These are phyloP conservation scores for Scutellaria barbata DNA, from an alignment of 257 asterid species.

Conservation along the genomic window DNA sequence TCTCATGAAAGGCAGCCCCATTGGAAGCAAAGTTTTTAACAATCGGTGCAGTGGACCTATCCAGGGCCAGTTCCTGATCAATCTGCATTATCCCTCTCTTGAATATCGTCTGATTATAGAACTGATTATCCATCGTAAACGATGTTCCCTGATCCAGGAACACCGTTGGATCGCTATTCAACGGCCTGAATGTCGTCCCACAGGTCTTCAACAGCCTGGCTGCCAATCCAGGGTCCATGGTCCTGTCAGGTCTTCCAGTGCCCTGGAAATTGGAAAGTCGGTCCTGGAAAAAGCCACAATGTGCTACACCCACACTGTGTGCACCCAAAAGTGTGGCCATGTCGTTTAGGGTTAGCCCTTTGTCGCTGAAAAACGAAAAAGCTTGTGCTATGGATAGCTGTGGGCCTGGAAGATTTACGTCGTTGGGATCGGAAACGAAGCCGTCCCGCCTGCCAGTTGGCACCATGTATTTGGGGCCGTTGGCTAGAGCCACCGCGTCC, in stretches of 20 bases:
- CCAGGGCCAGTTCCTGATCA: slow-evolving; percentile 63
- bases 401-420: slow-evolving; percentile 71
- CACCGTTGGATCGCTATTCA: slow-evolving; percentile 48
- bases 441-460: slow-evolving; percentile 79
- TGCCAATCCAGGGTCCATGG: slow-evolving; percentile 62
- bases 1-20: slow-evolving; percentile 34
- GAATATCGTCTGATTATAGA: slow-evolving; percentile 51
- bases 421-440: slow-evolving; percentile 43
- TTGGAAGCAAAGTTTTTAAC: slow-evolving; percentile 43
- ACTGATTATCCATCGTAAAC: slow-evolving; percentile 60
- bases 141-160: slow-evolving; percentile 74
- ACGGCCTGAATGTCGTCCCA: slow-evolving; percentile 41
- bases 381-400: slow-evolving; percentile 42
- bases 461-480: slow-evolving; percentile 59
- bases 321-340: slow-evolving; percentile 83
- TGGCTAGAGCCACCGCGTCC: slow-evolving; percentile 69
- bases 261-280: slow-evolving; percentile 61
- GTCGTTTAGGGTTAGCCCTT: slow-evolving; percentile 54
- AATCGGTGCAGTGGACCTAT: slow-evolving; percentile 44
- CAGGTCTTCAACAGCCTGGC: slow-evolving; percentile 49
- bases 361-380: slow-evolving; percentile 45
- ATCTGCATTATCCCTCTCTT: slow-evolving; percentile 66
- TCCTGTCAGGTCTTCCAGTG: slow-evolving; percentile 52
- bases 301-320: slow-evolving; percentile 78
- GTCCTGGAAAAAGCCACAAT: slow-evolving; percentile 64